Base-by-base conservation (phyloP, 1,284 basidiomycete genomes). In the Coniferiporia sulphurascens region DNA sequence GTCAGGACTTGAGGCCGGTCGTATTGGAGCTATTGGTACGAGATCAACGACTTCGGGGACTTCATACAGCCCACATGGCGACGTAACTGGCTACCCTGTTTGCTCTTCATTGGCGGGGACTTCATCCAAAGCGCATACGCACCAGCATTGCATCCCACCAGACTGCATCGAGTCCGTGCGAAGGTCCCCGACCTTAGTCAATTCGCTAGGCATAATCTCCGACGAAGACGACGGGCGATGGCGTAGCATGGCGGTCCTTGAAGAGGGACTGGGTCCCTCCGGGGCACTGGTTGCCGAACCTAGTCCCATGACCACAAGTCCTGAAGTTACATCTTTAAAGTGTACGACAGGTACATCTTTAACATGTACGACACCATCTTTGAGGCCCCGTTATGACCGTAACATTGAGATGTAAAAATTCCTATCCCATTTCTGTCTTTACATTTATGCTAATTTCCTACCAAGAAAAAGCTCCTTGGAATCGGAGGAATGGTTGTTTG, bases 351-450 rank as follows among this genome's bases (percentile, higher is more conserved):
- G 48, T 41, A 27, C 27, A n/a, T 19, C 38, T 34, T 36, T 21
- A n/a, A n/a, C 9, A 7, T 35, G 35, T n/a, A 48, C 35, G 45
- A 46, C 45, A 36, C 54, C 54, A 19, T 48, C 45, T 15, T 17
- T 35, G 8, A 35, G 45, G 19, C 54, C 46, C 15, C 27, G 54
- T 2, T 56, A 56, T 27, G 54, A 56, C 38, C 54, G 54, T n/a
- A 36, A 56, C 12, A 56, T 56, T 36, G 19, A 9, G 8, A 56
- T 56, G 54, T 56, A 5, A 9, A 45, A 9, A 45, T 49, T 5
- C 12, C 35, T 32, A 27, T 32, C 32, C 15, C 53, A 19, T 46
- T 48, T 19, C 21, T 55, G 41, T 34, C 4, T 4, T 17, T 22
- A 15, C 9, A 10, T 34, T 45, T n/a, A n/a, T 55, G 44, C 41